Conservation (phyloP, 2,329 filamentous ascomycete species). For the Thielaviopsis euricoi region DNA sequence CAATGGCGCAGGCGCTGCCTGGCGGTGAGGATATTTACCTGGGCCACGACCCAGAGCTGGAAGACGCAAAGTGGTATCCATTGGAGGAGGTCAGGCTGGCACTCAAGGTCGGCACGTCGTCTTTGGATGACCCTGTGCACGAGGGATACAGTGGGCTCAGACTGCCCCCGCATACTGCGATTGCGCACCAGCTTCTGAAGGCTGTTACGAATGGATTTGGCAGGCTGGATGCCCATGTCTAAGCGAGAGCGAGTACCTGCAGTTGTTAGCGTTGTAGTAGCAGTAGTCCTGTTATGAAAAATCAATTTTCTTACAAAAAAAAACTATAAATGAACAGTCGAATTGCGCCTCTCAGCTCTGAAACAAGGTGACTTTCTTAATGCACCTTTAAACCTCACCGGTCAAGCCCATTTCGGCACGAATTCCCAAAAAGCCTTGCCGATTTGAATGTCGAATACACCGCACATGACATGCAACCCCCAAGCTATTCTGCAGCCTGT, state of each 20-base stretch:
- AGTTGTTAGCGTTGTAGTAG: no score
- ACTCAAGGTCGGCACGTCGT: constrained; percentile 41
- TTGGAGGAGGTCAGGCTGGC: constrained; percentile 68
- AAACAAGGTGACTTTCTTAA: not conserved
- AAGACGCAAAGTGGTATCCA: constrained; percentile 76
- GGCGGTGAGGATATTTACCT: constrained; percentile 65
- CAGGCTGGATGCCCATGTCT: constrained; percentile 3
- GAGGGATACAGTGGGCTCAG: constrained; percentile 56
- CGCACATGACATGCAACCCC: no score
- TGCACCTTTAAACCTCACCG: not conserved
- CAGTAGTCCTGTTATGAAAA: no score
- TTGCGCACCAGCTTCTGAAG: constrained; percentile 74
- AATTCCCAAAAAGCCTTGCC: not conserved
- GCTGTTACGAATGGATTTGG: constrained; percentile 58
- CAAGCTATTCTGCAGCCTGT: no score
- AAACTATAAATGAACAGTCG: no score
- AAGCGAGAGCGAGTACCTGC: not conserved
- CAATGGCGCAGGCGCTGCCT: constrained; percentile 70
- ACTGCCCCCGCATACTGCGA: constrained; percentile 72
- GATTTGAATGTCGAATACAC: no score
- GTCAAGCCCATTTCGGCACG: not conserved
- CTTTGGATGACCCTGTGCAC: constrained; percentile 46
- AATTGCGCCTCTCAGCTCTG: not conserved
- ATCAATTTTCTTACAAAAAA: no score
- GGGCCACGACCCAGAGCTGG: constrained; percentile 78